Evolutionary conservation across 2,329 filamentous ascomycete species (phyloP).

Genomic region (Gyromitra esculenta): DNA sequence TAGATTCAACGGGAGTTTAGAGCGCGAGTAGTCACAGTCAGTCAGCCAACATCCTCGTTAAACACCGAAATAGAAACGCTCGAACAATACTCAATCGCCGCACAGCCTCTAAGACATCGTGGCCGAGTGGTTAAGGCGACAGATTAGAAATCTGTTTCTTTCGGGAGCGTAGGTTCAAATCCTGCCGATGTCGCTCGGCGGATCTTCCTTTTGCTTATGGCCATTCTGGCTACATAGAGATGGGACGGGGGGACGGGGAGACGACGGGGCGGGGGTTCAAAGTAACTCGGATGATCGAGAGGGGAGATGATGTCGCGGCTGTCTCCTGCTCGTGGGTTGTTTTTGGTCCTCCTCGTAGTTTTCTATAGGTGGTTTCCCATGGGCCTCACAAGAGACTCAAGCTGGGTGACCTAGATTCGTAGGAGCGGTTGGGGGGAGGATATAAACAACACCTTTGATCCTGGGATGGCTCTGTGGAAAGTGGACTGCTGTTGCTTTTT

Average conservation of each 20-base stretch:
- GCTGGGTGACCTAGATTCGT: neutral
- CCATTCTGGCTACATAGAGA: too few relatives aligned
- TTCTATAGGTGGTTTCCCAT: neutral
- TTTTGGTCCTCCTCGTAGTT: neutral
- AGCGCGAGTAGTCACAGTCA: too few relatives aligned
- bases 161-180: constrained; percentile 60
- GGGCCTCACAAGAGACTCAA: neutral
- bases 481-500: too few relatives aligned
- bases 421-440: too few relatives aligned
- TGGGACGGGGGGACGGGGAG: too few relatives aligned
- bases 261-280: too few relatives aligned
- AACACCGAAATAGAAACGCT: too few relatives aligned
- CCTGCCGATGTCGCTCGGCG: constrained; percentile 7
- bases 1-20: too few relatives aligned
- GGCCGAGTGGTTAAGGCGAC: constrained; percentile 60
- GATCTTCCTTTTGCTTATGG: constrained; percentile 15
- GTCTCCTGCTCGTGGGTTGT: neutral
- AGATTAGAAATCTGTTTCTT: constrained; percentile 62
- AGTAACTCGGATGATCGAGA: neutral
- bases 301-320: neutral
- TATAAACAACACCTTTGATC: too few relatives aligned
- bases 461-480: too few relatives aligned
- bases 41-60: too few relatives aligned
- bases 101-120: constrained; percentile 8
- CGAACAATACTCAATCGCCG: too few relatives aligned